Evolutionary conservation across 192 early-diverging fungal genomes (phyloP).

Genomic region (Endogone sp.): DNA sequence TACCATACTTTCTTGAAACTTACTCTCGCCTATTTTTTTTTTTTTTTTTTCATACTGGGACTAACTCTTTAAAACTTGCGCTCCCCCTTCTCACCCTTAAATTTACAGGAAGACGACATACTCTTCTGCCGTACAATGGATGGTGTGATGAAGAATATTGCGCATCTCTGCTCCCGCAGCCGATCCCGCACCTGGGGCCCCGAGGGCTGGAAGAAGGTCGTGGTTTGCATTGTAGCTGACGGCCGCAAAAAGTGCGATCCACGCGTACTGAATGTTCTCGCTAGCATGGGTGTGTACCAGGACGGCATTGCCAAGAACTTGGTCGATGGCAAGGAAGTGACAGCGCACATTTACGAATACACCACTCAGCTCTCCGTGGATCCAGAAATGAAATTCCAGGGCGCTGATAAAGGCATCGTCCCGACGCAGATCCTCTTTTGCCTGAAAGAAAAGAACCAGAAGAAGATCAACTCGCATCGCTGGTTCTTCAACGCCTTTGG

Average conservation of each 20-base stretch:
- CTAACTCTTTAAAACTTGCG: constrained; percentile 29
- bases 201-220: constrained; percentile 73
- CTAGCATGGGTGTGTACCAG: constrained; percentile 76
- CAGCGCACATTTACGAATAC: constrained; percentile 72
- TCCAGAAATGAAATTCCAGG: constrained; percentile 67
- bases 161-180: constrained; percentile 60
- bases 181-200: constrained; percentile 48
- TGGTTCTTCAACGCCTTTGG: constrained; percentile 68
- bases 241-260: constrained; percentile 67
- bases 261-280: constrained; percentile 59
- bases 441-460: constrained; percentile 90
- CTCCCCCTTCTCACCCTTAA: neutral
- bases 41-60: constrained; percentile 29
- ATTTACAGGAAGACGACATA: constrained; percentile 60
- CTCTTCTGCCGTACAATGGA: constrained; percentile 75
- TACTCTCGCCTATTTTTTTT: constrained; percentile 16
- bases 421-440: constrained; percentile 83
- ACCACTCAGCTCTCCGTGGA: constrained; percentile 76
- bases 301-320: constrained; percentile 68
- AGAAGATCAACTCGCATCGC: constrained; percentile 85
- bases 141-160: constrained; percentile 75
- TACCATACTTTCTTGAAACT: neutral
- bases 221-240: constrained; percentile 75
- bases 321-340: constrained; percentile 60
- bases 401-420: constrained; percentile 58